Evolutionary conservation across 2,329 filamentous ascomycete species (phyloP).

Genomic region (Septoria linicola): DNA sequence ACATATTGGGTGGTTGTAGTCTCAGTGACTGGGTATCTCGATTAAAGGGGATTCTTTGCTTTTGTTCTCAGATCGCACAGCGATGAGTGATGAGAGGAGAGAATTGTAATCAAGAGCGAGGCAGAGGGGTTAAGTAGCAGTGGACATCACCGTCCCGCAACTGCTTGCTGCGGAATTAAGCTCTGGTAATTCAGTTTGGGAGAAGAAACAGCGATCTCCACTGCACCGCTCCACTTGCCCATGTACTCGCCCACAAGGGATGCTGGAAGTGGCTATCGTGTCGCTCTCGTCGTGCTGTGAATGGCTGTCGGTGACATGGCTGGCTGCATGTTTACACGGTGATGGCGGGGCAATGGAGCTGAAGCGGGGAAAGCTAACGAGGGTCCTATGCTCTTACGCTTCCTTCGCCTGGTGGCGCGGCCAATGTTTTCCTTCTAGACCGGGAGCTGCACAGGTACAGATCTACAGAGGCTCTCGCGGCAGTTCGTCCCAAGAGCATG

Average conservation of each 20-base stretch:
- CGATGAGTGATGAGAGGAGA: constrained; percentile 19
- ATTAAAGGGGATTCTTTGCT: constrained; percentile 15
- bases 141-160: constrained; percentile 8
- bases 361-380: constrained; percentile 5
- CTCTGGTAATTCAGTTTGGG: constrained; percentile 22
- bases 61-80: constrained; percentile 26
- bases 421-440: constrained; percentile 8
- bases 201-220: constrained; percentile 19
- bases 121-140: constrained; percentile 30
- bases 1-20: constrained; percentile 30
- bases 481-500: not conserved
- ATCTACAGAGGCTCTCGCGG: constrained; percentile 10
- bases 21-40: constrained; percentile 25
- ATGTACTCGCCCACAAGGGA: constrained; percentile 28
- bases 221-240: constrained; percentile 28
- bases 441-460: not conserved
- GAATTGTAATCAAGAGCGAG: constrained; percentile 14
- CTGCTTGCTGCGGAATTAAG: constrained; percentile 11
- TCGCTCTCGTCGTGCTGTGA: constrained; percentile 7
- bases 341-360: constrained; percentile 9
- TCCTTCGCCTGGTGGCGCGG: not conserved
- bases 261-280: constrained; percentile 7
- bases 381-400: not conserved
- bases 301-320: constrained; percentile 18
- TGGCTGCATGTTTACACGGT: constrained; percentile 3